A percentile compares a stretch with the other conserved stretches of the same genome.
phyloP scores from a whole-genome alignment of 108 stramenopile genomes.

The Bacterosira constricta region DNA sequence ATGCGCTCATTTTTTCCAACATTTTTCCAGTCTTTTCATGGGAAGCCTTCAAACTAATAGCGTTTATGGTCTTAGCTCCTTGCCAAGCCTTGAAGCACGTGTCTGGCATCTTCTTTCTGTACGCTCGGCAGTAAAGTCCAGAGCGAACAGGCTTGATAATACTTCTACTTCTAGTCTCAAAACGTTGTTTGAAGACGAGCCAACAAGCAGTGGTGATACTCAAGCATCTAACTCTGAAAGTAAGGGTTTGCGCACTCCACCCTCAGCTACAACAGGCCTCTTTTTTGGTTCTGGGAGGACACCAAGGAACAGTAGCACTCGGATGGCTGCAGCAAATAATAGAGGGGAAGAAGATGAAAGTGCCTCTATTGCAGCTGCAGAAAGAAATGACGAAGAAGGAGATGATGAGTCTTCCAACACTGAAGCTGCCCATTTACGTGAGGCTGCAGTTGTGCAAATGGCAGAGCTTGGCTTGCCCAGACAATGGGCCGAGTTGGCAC shows the following conservation, averaged over 20 bases:
- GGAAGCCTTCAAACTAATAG: neutral
- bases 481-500: slow-evolving; percentile 86
- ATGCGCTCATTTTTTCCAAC: neutral
- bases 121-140: slow-evolving; percentile 19
- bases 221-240: neutral
- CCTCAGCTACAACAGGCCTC: slow-evolving; percentile 20
- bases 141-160: slow-evolving; percentile 12
- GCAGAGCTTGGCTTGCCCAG: slow-evolving; percentile 85
- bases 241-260: slow-evolving; percentile 17
- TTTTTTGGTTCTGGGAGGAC: slow-evolving; percentile 20
- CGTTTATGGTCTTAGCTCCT: slow-evolving; percentile 11
- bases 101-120: slow-evolving; percentile 37
- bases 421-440: slow-evolving; percentile 68
- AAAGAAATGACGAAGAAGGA: slow-evolving; percentile 29
- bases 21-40: neutral
- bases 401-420: slow-evolving; percentile 35
- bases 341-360: slow-evolving; percentile 56
- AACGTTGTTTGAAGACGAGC: slow-evolving; percentile 17
- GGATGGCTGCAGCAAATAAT: neutral
- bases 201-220: neutral
- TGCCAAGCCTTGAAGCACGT: slow-evolving; percentile 33
- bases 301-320: slow-evolving; percentile 2
- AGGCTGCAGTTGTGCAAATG: slow-evolving; percentile 90
- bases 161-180: neutral
- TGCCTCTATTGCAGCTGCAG: slow-evolving; percentile 47